Base-by-base conservation (phyloP, 306 rosid genomes). In the Aeschynomene evenia region DNA sequence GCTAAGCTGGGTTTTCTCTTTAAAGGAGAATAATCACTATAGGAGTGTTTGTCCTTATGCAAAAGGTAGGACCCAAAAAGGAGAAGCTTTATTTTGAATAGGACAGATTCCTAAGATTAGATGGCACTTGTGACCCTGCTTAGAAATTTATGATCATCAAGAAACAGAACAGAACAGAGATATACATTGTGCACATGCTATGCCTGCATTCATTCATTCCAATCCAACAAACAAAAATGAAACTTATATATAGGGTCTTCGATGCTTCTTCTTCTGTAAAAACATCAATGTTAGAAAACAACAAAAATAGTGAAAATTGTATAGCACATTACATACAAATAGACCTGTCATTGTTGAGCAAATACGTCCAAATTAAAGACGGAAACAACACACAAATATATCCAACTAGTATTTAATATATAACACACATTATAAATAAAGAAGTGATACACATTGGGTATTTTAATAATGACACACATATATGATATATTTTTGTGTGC, bases 291-390 rank as follows among this genome's bases (percentile, higher is more conserved):
- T 75, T 22, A 31, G 15, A 62, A 46, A 43, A 29, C 23, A 58
- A 1, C 66, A 1, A 73, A 52, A 3, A 26, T 43, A 26, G 18
- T 66, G 52, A 36, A 61, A 73, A 56, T 8, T n/a, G n/a, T n/a
- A n/a, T n/a, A n/a, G 52, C 23, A 42, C 66, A 51, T 18, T 20
- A 52, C n/a, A 34, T 14, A 36, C 56, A 68, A n/a, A n/a, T 53
- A 29, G 79, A 74, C 55, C 22, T 73, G 62, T 79, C 73, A 34
- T 19, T 68, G 76, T 74, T 61, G 53, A 79, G 48, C 31, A 63
- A 79, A 65, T n/a, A n/a, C 46, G 64, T 67, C 69, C 63, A 64
- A n/a, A n/a, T n/a, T n/a, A n/a, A n/a, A n/a, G n/a, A n/a, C n/a
- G n/a, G n/a, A n/a, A n/a, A n/a, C n/a, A n/a, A n/a, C n/a, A n/a